Percentiles rank a stretch among this genome's conserved stretches.
phyloP scores from a whole-genome alignment of 2,329 filamentous ascomycete genomes.

The Colletotrichum caudatum region DNA sequence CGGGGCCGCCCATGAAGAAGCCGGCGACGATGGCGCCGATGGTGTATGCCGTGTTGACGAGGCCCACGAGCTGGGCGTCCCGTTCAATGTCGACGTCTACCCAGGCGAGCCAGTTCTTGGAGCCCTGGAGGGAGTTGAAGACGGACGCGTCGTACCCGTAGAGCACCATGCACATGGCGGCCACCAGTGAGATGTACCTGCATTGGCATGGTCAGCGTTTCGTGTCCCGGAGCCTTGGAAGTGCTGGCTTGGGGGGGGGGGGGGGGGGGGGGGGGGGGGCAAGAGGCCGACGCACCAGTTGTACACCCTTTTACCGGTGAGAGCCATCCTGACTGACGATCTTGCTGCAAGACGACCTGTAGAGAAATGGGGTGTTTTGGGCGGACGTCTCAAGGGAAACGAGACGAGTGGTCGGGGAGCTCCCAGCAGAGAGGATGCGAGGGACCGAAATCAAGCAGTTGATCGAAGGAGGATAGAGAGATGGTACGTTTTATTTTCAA shows the following conservation, averaged over 20 bases:
- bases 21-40: conserved; percentile 78
- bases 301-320: conserved; percentile 37
- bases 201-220: not conserved
- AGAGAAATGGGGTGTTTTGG: not conserved
- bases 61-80: conserved; percentile 59
- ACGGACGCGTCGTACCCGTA: conserved; percentile 82
- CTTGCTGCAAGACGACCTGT: not conserved
- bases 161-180: conserved; percentile 79
- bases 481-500: conserved; percentile 17
- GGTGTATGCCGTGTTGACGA: conserved; percentile 76
- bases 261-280: no score
- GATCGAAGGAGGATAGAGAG: not conserved
- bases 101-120: conserved; percentile 73
- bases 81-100: conserved; percentile 64
- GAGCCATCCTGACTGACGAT: conserved; percentile 36
- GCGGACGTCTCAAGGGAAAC: not conserved
- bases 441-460: conserved; percentile 1
- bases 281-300: conserved; percentile 24
- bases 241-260: no score
- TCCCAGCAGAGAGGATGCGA: conserved; percentile 25
- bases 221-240: not conserved
- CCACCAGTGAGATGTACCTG: conserved; percentile 69
- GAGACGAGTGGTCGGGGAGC: conserved; percentile 4
- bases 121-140: conserved; percentile 78
- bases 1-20: conserved; percentile 76